Percentiles rank a stretch among this genome's conserved stretches.
These are phyloP conservation scores for Metschnikowia bowlesiae DNA, from an alignment of 805 yeast species.

Conservation along the genomic window DNA sequence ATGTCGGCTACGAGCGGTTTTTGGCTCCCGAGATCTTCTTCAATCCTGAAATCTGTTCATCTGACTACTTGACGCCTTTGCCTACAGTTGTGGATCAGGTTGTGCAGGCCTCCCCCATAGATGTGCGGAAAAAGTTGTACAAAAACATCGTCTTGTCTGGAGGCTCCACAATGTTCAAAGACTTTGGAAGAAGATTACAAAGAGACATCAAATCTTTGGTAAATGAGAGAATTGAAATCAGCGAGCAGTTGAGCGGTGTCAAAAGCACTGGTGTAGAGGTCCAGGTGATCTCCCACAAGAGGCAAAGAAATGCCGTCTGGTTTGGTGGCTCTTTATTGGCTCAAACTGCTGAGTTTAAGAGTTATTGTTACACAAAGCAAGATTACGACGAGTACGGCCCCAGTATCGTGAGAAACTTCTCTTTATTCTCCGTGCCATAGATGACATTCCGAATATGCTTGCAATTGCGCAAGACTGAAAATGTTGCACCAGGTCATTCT, in stretches of 20 bases:
- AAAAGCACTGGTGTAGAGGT: conserved; percentile 94
- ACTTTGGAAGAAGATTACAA: conserved; percentile 95
- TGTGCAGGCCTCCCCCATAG: conserved; percentile 93
- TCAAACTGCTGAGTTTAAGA: conserved; percentile 93
- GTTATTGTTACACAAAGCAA: conserved; percentile 94
- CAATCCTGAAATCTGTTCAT: conserved; percentile 94
- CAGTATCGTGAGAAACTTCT: conserved; percentile 93
- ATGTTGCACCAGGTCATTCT: background rate
- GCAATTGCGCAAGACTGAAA: background rate
- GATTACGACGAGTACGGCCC: conserved; percentile 99
- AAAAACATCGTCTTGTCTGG: conserved; percentile 94
- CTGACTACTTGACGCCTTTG: conserved; percentile 92
- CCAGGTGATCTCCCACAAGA: conserved; percentile 93
- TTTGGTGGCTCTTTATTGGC: conserved; percentile 97
- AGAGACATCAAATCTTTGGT: conserved; percentile 87
- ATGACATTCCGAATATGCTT: background rate
- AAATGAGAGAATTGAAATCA: conserved; percentile 77
- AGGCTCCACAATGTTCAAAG: conserved; percentile 98
- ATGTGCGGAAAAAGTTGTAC: conserved; percentile 94
- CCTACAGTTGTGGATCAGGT: conserved; percentile 96
- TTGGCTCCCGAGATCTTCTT: conserved; percentile 99
- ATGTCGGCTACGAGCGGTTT: conserved; percentile 96
- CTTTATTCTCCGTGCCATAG: conserved; percentile 85
- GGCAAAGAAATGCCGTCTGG: conserved; percentile 99
- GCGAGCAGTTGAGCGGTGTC: conserved; percentile 71